Conservation (phyloP, 139 green algal genomes). For the Tetraselmis chui region DNA sequence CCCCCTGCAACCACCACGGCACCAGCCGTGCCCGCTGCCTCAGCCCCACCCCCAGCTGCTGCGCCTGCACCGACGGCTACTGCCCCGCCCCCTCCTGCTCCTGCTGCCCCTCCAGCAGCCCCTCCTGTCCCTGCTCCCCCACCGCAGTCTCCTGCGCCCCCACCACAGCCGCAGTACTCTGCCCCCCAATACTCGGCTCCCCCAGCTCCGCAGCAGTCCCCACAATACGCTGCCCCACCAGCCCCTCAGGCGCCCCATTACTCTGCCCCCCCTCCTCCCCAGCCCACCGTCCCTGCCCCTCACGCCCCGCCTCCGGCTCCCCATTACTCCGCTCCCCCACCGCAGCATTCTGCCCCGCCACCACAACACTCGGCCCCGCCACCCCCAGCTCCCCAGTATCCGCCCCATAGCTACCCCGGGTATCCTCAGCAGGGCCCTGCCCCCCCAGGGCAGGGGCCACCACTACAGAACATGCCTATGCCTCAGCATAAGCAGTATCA, state of each 20-base stretch:
- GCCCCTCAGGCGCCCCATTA: background rate
- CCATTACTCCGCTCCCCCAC: conserved; percentile 6
- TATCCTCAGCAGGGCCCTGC: background rate
- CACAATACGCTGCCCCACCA: background rate
- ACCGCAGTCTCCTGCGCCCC: conserved; percentile 11
- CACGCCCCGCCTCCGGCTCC: conserved; percentile 10
- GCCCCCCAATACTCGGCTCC: background rate
- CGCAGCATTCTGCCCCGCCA: conserved; percentile 6
- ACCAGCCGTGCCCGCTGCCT: conserved; percentile 1
- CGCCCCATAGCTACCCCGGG: background rate
- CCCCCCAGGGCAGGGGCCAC: background rate
- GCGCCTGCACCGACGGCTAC: background rate
- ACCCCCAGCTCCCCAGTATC: conserved; percentile 1
- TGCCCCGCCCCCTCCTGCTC: conserved; percentile 2
- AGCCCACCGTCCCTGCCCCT: background rate
- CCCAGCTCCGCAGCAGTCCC: background rate
- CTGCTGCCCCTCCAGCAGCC: background rate
- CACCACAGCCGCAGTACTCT: conserved; percentile 5
- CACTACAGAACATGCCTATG: conserved; percentile 1
- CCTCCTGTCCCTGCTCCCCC: conserved; percentile 1
- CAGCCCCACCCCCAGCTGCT: background rate
- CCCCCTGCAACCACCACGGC: background rate
- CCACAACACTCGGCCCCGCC: background rate
- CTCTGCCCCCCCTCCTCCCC: conserved; percentile 13
- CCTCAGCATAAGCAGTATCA: conserved; percentile 6